These are phyloP conservation scores for Brassica juncea DNA, from an alignment of 345 rosid genomes.

Conservation along the genomic window DNA sequence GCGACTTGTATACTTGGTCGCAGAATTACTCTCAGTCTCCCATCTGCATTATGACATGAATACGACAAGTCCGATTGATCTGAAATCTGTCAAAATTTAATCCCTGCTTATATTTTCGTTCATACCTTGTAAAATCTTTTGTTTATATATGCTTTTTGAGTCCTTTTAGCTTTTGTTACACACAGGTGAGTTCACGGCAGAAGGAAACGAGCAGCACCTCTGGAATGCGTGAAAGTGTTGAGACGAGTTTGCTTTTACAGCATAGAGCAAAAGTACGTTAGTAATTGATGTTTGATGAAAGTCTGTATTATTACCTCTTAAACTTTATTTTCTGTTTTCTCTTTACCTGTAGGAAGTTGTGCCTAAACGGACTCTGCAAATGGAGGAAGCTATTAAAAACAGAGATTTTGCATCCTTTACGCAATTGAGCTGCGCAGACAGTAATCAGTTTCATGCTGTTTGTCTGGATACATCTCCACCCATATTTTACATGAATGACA, in stretches of 20 bases:
- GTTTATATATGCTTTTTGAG: not conserved
- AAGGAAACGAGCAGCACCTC: slow-evolving; percentile 97
- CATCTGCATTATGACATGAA: not conserved
- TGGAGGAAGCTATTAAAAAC: slow-evolving; percentile 85
- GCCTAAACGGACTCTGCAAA: slow-evolving; percentile 66
- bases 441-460: slow-evolving; percentile 96
- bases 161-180: slow-evolving; percentile 25
- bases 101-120: not conserved
- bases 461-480: slow-evolving; percentile 95
- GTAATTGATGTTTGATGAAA: not conserved
- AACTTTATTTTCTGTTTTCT: not conserved
- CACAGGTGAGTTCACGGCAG: slow-evolving; percentile 82
- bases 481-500: slow-evolving; percentile 96
- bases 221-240: slow-evolving; percentile 95
- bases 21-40: not conserved
- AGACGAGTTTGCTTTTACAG: slow-evolving; percentile 87
- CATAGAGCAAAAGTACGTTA: slow-evolving; percentile 79
- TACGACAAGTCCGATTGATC: not conserved
- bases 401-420: slow-evolving; percentile 78
- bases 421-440: slow-evolving; percentile 78
- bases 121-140: not conserved
- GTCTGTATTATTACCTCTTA: not conserved
- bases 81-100: not conserved
- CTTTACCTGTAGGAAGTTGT: slow-evolving; percentile 67
- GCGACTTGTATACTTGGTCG: not conserved